Evolutionary conservation across 306 rosid species (phyloP).

Genomic region (Quercus agrifolia): DNA sequence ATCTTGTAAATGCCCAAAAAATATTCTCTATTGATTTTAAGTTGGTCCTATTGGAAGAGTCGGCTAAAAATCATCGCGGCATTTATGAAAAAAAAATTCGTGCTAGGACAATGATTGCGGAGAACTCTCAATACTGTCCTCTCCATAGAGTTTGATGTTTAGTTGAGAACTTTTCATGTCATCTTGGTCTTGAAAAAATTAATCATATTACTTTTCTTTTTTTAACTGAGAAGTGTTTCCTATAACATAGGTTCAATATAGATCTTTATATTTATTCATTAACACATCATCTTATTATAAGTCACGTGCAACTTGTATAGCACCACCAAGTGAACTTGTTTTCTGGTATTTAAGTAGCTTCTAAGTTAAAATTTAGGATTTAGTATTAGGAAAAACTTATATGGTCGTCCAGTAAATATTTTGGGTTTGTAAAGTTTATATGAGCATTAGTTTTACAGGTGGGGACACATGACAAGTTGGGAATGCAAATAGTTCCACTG

Average conservation of each 20-base stretch:
- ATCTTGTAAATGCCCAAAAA: not conserved
- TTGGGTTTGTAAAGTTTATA: not conserved
- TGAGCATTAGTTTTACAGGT: slow-evolving; percentile 5
- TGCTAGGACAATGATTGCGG: not conserved
- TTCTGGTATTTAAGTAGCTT: not conserved
- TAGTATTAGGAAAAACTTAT: not conserved
- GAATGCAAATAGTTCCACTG: slow-evolving; percentile 34
- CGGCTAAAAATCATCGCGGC: not conserved
- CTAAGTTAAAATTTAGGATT: not conserved
- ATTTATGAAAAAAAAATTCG: not conserved
- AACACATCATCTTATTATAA: too few relatives aligned
- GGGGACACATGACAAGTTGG: slow-evolving; percentile 24
- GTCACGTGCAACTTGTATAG: not conserved
- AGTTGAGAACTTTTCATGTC: not conserved
- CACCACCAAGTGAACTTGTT: not conserved
- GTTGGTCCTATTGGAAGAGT: not conserved
- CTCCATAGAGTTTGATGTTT: not conserved
- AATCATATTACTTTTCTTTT: not conserved
- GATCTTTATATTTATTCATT: too few relatives aligned
- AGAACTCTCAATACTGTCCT: not conserved
- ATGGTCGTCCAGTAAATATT: not conserved
- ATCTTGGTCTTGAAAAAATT: not conserved
- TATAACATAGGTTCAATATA: not conserved
- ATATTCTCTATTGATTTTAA: not conserved
- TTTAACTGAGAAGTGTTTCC: not conserved